Percentiles rank a stretch among this genome's conserved stretches.
Conservation (phyloP, 306 rosid genomes). For the Sphenostylis stenocarpa region DNA sequence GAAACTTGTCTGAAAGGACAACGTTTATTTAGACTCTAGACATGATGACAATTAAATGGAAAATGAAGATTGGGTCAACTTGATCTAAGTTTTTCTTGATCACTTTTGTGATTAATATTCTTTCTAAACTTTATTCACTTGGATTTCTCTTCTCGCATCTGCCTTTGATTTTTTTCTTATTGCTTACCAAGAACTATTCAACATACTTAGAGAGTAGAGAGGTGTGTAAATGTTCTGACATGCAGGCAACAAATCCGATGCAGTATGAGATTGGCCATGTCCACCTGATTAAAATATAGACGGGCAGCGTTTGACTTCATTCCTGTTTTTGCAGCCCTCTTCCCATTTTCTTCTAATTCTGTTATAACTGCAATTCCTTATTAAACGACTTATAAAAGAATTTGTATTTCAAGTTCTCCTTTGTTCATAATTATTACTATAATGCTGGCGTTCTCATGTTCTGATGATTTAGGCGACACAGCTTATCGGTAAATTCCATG, state of each 20-base stretch:
- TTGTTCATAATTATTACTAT: neutral
- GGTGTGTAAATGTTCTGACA: neutral
- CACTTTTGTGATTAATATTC: neutral
- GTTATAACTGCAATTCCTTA: slow-evolving; percentile 1
- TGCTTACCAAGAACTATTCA: slow-evolving; percentile 14
- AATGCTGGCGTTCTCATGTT: neutral
- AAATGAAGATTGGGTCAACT: slow-evolving; percentile 7
- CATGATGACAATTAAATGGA: neutral
- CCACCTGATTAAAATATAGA: neutral
- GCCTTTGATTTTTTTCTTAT: neutral
- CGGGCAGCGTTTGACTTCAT: neutral
- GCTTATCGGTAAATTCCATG: neutral
- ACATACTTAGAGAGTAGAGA: neutral
- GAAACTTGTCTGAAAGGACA: neutral
- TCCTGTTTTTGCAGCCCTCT: neutral
- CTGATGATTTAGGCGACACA: neutral
- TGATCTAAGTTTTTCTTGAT: neutral
- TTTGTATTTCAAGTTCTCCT: neutral
- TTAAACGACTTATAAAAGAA: neutral
- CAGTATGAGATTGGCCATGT: neutral
- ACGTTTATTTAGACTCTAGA: neutral
- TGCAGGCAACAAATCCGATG: neutral
- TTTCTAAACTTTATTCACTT: slow-evolving; percentile 6
- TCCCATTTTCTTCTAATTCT: neutral
- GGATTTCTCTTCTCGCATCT: neutral